phyloP scores from a whole-genome alignment of 1,139 yeast species.

The Nadsonia commutata region DNA sequence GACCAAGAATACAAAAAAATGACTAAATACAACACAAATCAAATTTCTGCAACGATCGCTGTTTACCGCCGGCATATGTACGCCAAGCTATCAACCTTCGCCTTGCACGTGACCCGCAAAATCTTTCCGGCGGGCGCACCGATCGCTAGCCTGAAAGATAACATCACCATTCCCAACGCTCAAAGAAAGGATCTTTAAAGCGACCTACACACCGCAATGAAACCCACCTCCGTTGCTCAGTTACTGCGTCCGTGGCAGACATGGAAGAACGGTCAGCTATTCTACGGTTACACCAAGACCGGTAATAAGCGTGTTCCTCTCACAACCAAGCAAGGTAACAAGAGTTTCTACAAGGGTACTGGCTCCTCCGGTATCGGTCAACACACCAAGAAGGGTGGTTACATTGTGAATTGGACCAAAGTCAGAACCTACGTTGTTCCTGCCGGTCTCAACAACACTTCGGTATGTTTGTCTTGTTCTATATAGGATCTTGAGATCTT shows the following conservation, averaged over 20 bases:
- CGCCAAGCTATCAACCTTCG: not conserved
- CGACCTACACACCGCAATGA: slow-evolving; percentile 21
- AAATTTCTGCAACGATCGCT: no score
- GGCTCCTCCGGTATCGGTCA: slow-evolving; percentile 87
- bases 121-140: no score
- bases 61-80: not conserved
- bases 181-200: no score
- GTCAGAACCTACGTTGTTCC: slow-evolving; percentile 92
- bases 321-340: slow-evolving; percentile 89
- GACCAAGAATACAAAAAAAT: no score
- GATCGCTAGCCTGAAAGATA: no score
- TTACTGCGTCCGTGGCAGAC: slow-evolving; percentile 78
- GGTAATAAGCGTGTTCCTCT: slow-evolving; percentile 79
- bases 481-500: no score
- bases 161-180: no score
- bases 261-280: slow-evolving; percentile 66
- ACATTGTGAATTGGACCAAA: slow-evolving; percentile 64
- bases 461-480: slow-evolving; percentile 15
- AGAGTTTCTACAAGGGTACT: slow-evolving; percentile 89
- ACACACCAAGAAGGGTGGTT: slow-evolving; percentile 59
- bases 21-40: no score
- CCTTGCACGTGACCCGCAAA: not conserved
- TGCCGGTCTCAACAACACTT: slow-evolving; percentile 23
- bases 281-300: slow-evolving; percentile 61
- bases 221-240: slow-evolving; percentile 20